Evolutionary conservation across 257 asterid species (phyloP).

Genomic region (Striga asiatica): DNA sequence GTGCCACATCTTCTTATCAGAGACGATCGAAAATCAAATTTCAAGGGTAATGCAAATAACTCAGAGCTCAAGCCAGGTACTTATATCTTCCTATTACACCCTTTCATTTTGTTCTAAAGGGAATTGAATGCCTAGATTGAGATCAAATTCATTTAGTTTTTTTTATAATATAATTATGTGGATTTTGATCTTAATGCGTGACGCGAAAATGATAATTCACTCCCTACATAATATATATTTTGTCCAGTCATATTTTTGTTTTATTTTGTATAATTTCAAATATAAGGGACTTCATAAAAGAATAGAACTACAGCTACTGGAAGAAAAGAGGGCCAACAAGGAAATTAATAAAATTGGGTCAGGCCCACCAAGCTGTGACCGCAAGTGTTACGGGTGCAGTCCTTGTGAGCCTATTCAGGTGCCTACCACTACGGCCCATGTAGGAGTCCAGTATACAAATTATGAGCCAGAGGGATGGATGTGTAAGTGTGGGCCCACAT

Average conservation of each 20-base stretch:
- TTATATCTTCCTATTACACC: background rate
- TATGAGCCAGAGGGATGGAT: constrained; percentile 91
- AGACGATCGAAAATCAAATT: constrained; percentile 11
- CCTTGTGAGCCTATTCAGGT: constrained; percentile 82
- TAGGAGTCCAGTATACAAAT: constrained; percentile 60
- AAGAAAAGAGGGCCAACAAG: background rate
- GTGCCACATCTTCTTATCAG: too few relatives aligned
- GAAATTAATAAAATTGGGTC: constrained; percentile 41
- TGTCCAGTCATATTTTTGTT: too few relatives aligned
- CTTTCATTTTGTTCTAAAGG: too few relatives aligned
- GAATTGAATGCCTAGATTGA: too few relatives aligned
- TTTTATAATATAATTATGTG: too few relatives aligned
- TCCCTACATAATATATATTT: too few relatives aligned
- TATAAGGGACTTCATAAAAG: background rate
- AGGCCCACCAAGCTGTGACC: constrained; percentile 67
- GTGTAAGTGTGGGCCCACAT: constrained; percentile 74
- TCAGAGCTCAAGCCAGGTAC: constrained; percentile 24
- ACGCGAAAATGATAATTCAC: too few relatives aligned
- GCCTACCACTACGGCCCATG: constrained; percentile 34
- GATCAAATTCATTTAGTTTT: too few relatives aligned
- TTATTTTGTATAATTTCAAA: background rate
- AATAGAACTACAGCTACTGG: background rate
- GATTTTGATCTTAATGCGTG: too few relatives aligned
- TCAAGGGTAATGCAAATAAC: constrained; percentile 7
- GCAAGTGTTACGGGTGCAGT: constrained; percentile 74